Evolutionary conservation across 208 protist species (phyloP), one percentile per base, ranked within the genome.

Genomic region (Angomonas desouzai): DNA sequence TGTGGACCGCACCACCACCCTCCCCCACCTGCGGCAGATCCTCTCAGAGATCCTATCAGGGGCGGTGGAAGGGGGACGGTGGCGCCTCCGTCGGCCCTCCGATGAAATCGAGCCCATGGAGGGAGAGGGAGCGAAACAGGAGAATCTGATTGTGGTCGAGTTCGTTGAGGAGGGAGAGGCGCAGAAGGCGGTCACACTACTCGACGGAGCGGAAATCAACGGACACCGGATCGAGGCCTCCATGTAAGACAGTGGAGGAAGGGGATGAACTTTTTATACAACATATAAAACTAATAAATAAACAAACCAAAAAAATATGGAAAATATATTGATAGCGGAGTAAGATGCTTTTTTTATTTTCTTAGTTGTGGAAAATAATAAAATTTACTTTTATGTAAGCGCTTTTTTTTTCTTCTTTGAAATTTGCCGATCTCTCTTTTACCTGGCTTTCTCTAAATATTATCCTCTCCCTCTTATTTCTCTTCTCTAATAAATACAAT

Each of bases 141-240:
- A 22, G 7, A 10, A 57, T 0, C 72, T 91, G 62, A 73, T 93
- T 53, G 64, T 91, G 27, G 48, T 93, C 9, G 83, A 83, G 18
- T 80, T 86, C 28, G 40, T 72, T 0, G 59, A 72, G 33, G 43
- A 49, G 0, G 70, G 59, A 48, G 70, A 66, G 32, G 81, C 81
- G 48, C 28, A 66, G 43, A 60, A 59, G 10, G 74, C 81, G 27
- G 73, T 77, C 58, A 57, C 68, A 47, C 53, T 73, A 51, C 51
- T 93, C 20, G 78, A 93, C 43, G 87, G 87, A 3, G 81, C 77
- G n/a, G 73, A 64, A 55, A 29, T 93, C 13, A 93, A 93, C 53
- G 87, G 87, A 0, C 73, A 74, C 23, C 63, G 68, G n/a, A 74
- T 93, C 9, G 70, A 69, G 13, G 86, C 86, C 4, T 73, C 77